A percentile compares a stretch with the other conserved stretches of the same genome.
phyloP scores from a whole-genome alignment of 352 stramenopile genomes.

The Phytophthora palmivora region DNA sequence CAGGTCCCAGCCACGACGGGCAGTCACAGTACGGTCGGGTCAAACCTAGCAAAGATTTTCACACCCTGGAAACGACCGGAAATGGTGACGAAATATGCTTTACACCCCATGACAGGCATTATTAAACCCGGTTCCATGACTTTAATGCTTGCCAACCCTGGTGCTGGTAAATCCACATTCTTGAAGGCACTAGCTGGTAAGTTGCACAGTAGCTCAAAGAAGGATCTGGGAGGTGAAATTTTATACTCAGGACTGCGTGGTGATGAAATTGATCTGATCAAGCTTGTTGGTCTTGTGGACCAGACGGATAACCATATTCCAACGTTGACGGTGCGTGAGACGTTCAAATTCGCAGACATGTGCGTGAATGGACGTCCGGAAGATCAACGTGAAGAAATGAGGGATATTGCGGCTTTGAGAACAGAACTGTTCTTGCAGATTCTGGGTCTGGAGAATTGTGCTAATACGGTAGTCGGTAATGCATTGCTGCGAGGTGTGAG shows the following conservation, averaged over 20 bases:
- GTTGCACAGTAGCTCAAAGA: constrained; percentile 44
- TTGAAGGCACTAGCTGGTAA: constrained; percentile 70
- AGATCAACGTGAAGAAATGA: constrained; percentile 74
- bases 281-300: constrained; percentile 72
- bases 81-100: constrained; percentile 47
- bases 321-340: constrained; percentile 93
- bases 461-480: constrained; percentile 94
- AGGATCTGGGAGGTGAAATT: constrained; percentile 52
- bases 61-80: constrained; percentile 62
- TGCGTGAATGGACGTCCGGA: constrained; percentile 76
- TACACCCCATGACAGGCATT: constrained; percentile 78
- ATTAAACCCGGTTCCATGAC: constrained; percentile 64
- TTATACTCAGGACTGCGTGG: constrained; percentile 50
- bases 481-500: constrained; percentile 86
- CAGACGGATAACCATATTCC: constrained; percentile 90
- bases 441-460: constrained; percentile 89
- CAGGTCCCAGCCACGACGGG: constrained; percentile 47
- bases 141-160: constrained; percentile 55
- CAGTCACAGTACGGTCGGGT: constrained; percentile 41
- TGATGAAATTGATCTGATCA: constrained; percentile 61
- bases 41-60: constrained; percentile 38
- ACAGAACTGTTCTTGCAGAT: constrained; percentile 81
- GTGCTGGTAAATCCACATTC: constrained; percentile 72
- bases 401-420: constrained; percentile 69
- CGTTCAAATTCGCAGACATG: too few relatives aligned